These are phyloP conservation scores for Cetraspora pellucida DNA, from an alignment of 192 early-diverging fungal genomes.

Conservation along the genomic window DNA sequence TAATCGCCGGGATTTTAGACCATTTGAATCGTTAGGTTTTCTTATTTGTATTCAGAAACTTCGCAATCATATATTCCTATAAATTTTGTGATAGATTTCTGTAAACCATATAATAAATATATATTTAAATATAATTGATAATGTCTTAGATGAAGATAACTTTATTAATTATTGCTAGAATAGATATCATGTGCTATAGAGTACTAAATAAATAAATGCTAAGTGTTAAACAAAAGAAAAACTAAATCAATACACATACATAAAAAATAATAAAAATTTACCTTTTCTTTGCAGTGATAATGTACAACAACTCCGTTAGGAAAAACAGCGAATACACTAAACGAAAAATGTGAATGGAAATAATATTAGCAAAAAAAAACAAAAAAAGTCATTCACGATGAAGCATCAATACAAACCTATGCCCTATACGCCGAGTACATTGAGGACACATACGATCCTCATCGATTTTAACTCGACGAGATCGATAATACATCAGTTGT, in stretches of 20 bases:
- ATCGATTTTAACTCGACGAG: constrained; percentile 63
- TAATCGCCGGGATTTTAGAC: too few relatives aligned
- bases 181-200: too few relatives aligned
- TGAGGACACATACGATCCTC: constrained; percentile 80
- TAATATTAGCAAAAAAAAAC: neutral
- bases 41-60: too few relatives aligned
- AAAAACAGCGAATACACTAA: constrained; percentile 74
- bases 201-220: too few relatives aligned
- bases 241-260: neutral
- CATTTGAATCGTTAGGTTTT: too few relatives aligned
- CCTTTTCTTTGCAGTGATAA: constrained; percentile 70
- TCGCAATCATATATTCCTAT: too few relatives aligned
- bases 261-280: neutral
- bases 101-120: too few relatives aligned
- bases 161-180: too few relatives aligned
- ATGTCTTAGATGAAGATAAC: too few relatives aligned
- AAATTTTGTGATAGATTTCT: too few relatives aligned
- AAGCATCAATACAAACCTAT: constrained; percentile 47
- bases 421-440: constrained; percentile 64
- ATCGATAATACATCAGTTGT: constrained; percentile 60
- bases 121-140: too few relatives aligned
- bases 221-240: neutral
- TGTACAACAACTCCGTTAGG: constrained; percentile 74
- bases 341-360: neutral
- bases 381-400: neutral